Evolutionary conservation across 805 yeast species (phyloP).

Genomic region (Teunomyces barrocoloradensis): DNA sequence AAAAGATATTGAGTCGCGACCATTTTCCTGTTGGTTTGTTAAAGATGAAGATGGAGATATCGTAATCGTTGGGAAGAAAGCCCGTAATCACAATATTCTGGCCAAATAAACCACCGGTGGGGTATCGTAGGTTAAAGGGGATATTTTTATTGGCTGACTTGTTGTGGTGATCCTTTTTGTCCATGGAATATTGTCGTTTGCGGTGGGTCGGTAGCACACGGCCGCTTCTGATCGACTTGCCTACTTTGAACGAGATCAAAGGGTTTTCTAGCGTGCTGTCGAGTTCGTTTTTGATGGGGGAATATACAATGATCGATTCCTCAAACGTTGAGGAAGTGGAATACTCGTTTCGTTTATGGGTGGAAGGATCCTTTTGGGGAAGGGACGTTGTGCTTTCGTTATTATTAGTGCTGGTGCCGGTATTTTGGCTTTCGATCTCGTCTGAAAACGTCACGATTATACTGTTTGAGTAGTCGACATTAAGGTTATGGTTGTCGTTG

Average conservation of each 20-base stretch:
- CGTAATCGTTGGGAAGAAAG: constrained; percentile 46
- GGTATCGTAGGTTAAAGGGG: constrained; percentile 50
- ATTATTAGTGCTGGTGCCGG: constrained; percentile 1
- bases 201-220: constrained; percentile 31
- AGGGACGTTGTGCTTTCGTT: neutral
- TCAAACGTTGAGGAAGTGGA: constrained; percentile 5
- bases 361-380: neutral
- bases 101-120: constrained; percentile 65
- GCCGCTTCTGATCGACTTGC: constrained; percentile 31
- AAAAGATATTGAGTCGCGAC: constrained; percentile 56
- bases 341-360: constrained; percentile 1
- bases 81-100: constrained; percentile 64
- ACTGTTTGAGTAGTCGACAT: constrained; percentile 32
- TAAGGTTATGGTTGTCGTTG: constrained; percentile 18
- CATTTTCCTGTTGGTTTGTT: constrained; percentile 58
- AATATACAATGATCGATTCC: constrained; percentile 28
- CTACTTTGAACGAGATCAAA: constrained; percentile 32
- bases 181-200: constrained; percentile 10
- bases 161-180: neutral
- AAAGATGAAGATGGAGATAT: constrained; percentile 48
- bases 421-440: constrained; percentile 5
- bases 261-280: constrained; percentile 24
- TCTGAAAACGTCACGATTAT: constrained; percentile 32
- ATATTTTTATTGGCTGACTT: constrained; percentile 21
- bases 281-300: constrained; percentile 22